A percentile compares a stretch with the other conserved stretches of the same genome.
These are phyloP conservation scores for Coemansia sp. DNA, from an alignment of 192 early-diverging fungal genomes.

Conservation along the genomic window DNA sequence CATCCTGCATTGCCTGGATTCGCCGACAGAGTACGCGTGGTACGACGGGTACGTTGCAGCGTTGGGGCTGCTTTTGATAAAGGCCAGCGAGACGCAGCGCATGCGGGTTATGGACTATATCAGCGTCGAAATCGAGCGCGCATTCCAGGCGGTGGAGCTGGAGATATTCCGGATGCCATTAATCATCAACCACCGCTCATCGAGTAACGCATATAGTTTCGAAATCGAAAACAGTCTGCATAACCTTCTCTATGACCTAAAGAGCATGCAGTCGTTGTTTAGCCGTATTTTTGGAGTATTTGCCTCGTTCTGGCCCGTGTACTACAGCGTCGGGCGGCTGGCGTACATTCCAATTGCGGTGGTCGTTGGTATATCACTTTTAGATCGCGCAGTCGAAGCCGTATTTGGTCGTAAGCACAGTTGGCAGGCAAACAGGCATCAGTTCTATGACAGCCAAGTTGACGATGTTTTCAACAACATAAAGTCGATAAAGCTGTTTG, in stretches of 20 bases:
- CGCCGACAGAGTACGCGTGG: conserved; percentile 12
- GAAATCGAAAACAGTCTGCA: too few relatives aligned
- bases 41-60: conserved; percentile 19
- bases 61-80: neutral
- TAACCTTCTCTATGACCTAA: neutral
- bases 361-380: neutral
- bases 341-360: conserved; percentile 17
- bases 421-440: conserved; percentile 5
- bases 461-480: conserved; percentile 24
- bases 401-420: conserved; percentile 13
- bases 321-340: conserved; percentile 21
- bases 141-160: conserved; percentile 15
- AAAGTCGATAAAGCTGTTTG: conserved; percentile 43
- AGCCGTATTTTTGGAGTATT: neutral
- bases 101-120: neutral
- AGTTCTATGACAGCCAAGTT: conserved; percentile 3
- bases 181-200: neutral
- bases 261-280: neutral
- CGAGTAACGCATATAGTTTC: neutral
- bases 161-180: conserved; percentile 35
- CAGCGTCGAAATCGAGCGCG: conserved; percentile 4
- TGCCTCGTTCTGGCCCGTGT: conserved; percentile 11
- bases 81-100: neutral
- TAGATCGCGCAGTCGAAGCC: conserved; percentile 1
- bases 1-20: conserved; percentile 24